A percentile compares a stretch with the other conserved stretches of the same genome.
These are phyloP conservation scores for Piedraia hortae DNA, from an alignment of 2,329 filamentous ascomycete species.

Conservation along the genomic window DNA sequence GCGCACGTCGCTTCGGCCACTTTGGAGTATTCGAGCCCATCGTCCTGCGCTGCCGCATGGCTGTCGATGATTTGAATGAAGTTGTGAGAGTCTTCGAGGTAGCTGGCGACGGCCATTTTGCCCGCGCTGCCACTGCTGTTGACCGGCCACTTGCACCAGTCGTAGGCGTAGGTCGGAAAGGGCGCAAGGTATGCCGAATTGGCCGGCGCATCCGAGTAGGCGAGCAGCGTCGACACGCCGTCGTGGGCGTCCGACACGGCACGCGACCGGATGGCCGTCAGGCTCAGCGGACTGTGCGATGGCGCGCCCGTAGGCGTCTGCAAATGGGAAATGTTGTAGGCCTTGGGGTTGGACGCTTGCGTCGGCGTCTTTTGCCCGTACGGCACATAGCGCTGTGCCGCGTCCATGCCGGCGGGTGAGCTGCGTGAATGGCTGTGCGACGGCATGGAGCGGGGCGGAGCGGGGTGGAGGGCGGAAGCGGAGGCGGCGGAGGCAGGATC, in stretches of 20 bases:
- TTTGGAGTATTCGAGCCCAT: slow-evolving; percentile 69
- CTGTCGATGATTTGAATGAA: slow-evolving; percentile 97
- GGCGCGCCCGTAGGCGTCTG: slow-evolving; percentile 29
- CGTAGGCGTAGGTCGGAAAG: slow-evolving; percentile 87
- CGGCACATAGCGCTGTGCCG: slow-evolving; percentile 29
- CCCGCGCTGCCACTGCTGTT: slow-evolving; percentile 44
- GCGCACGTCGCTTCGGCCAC: slow-evolving; percentile 92
- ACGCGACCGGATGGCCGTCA: slow-evolving; percentile 73
- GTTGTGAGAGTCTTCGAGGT: slow-evolving; percentile 92
- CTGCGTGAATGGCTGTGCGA: slow-evolving; percentile 62
- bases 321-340: slow-evolving; percentile 31
- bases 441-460: slow-evolving; percentile 35
- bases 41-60: slow-evolving; percentile 42
- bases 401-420: slow-evolving; percentile 36
- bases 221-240: slow-evolving; percentile 30
- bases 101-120: slow-evolving; percentile 85
- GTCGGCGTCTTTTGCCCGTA: slow-evolving; percentile 24
- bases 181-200: slow-evolving; percentile 86
- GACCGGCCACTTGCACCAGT: slow-evolving; percentile 97
- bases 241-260: slow-evolving; percentile 61
- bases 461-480: slow-evolving; percentile 23
- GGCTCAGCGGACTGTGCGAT: slow-evolving; percentile 66
- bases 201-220: slow-evolving; percentile 34
- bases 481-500: too few relatives aligned
- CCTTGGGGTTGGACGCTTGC: slow-evolving; percentile 14